These are phyloP conservation scores for Pyrenochaeta sp. DNA, from an alignment of 2,329 filamentous ascomycete genomes.

Conservation along the genomic window DNA sequence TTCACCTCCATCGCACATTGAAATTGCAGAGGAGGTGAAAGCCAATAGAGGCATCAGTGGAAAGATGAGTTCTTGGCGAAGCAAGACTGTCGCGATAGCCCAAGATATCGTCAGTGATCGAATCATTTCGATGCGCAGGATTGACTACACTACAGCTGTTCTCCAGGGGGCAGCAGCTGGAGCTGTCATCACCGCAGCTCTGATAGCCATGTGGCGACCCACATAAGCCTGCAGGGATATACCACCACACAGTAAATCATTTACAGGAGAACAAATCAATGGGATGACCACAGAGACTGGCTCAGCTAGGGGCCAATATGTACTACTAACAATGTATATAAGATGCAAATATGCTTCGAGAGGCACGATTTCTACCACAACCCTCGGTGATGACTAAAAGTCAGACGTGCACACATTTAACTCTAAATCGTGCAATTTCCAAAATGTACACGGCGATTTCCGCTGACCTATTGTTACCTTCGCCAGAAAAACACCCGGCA, in stretches of 20 bases:
- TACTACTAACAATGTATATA: conserved; percentile 8
- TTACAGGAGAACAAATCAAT: background rate
- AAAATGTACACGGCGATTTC: too few relatives aligned
- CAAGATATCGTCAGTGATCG: conserved; percentile 54
- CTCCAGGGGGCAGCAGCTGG: conserved; percentile 55
- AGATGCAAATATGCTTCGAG: conserved; percentile 8
- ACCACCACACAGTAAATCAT: background rate
- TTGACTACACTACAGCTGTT: conserved; percentile 55
- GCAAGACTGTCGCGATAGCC: conserved; percentile 26
- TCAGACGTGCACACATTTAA: too few relatives aligned
- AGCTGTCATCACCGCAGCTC: conserved; percentile 39
- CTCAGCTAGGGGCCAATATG: background rate
- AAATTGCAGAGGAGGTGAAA: conserved; percentile 22
- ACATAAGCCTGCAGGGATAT: conserved; percentile 11
- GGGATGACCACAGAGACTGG: background rate
- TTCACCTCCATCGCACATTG: conserved; percentile 19
- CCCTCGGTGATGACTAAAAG: too few relatives aligned
- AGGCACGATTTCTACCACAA: too few relatives aligned
- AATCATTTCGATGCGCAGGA: conserved; percentile 52
- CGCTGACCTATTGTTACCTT: too few relatives aligned
- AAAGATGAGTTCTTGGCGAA: conserved; percentile 28
- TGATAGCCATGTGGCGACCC: conserved; percentile 32
- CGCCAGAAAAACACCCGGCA: too few relatives aligned
- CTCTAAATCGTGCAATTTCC: too few relatives aligned
- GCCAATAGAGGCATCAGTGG: conserved; percentile 11